Conservation (phyloP, 2,329 filamentous ascomycete species). For the Myriangium duriaei region DNA sequence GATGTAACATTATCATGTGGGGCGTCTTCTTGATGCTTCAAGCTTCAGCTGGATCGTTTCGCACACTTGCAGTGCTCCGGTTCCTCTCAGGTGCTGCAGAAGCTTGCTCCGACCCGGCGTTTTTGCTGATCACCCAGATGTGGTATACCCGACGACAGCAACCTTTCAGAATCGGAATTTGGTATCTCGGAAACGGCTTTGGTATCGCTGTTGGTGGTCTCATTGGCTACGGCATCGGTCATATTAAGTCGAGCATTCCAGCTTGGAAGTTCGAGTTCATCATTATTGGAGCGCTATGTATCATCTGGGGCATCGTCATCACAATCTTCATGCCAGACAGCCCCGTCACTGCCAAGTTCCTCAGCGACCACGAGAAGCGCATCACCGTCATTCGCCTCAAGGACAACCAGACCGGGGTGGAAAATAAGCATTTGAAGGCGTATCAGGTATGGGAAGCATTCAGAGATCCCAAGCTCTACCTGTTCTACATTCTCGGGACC, state of each 20-base stretch:
- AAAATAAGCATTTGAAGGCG: conserved; percentile 43
- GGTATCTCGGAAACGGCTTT: conserved; percentile 45
- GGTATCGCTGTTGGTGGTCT: conserved; percentile 45
- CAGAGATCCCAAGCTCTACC: conserved; percentile 43
- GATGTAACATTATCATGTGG: conserved; percentile 45
- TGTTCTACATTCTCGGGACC: conserved; percentile 39
- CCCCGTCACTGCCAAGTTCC: conserved; percentile 40
- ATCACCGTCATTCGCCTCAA: conserved; percentile 42
- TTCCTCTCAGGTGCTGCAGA: conserved; percentile 43
- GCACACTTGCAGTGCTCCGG: conserved; percentile 41
- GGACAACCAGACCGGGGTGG: conserved; percentile 45
- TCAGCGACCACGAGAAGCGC: conserved; percentile 37
- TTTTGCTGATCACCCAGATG: conserved; percentile 53
- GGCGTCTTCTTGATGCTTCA: conserved; percentile 24
- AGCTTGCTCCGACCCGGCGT: conserved; percentile 43
- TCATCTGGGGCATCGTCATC: conserved; percentile 46
- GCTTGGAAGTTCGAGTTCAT: conserved; percentile 57
- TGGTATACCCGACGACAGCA: conserved; percentile 50
- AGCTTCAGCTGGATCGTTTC: conserved; percentile 25
- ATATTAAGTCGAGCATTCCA: conserved; percentile 42
- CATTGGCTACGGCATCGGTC: conserved; percentile 41
- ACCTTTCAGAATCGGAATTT: conserved; percentile 44
- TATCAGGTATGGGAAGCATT: conserved; percentile 43
- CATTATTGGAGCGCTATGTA: conserved; percentile 42
- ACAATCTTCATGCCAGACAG: conserved; percentile 46